Evolutionary conservation across 805 yeast species (phyloP), one percentile per base, ranked within the genome.

Genomic region (Yamadazyma endophytica): DNA sequence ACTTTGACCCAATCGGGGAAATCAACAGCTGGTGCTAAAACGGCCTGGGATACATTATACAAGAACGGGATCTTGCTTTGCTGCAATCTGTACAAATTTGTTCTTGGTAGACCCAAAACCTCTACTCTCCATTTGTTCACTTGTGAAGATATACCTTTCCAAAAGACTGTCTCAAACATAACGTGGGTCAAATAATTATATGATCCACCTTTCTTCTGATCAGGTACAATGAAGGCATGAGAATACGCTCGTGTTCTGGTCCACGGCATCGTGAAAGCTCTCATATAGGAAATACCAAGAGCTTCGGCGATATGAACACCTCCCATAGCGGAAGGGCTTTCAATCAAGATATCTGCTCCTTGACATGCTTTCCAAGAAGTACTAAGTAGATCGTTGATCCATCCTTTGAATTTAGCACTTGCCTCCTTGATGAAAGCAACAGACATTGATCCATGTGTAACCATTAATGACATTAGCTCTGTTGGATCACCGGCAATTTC

Each of bases 251-350:
- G 70, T 1, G 97, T 89, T 39, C 95, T 63, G 0, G 97, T 86
- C 97, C 97, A 90, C 0, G 97, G 97, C 97, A 90, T 90, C 0
- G 97, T 90, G 52, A 90, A 90, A 0, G 97, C 97, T 47, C 97
- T 69, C 64, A 85, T 83, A 52, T 90, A 90, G 0, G 97, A 95
- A 35, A 90, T 82, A 13, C 78, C 75, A 24, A 90, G 58, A 1
- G 94, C 95, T 54, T 90, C 97, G 3, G 97, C 96, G 35, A 90
- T 84, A 48, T 90, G 97, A 28, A 89, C 75, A 7, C 97, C 97
- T 11, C 83, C 89, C 89, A 90, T 88, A 0, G 96, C 90, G 2
- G 95, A 82, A 0, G 97, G 97, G n/a, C 95, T 83, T 52, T 90
- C 97, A 35, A 90, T 85, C 38, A 90, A 64, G 13, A 90, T 72